phyloP scores from a whole-genome alignment of 768 basidiomycete genomes.

The Suillus spraguei region DNA sequence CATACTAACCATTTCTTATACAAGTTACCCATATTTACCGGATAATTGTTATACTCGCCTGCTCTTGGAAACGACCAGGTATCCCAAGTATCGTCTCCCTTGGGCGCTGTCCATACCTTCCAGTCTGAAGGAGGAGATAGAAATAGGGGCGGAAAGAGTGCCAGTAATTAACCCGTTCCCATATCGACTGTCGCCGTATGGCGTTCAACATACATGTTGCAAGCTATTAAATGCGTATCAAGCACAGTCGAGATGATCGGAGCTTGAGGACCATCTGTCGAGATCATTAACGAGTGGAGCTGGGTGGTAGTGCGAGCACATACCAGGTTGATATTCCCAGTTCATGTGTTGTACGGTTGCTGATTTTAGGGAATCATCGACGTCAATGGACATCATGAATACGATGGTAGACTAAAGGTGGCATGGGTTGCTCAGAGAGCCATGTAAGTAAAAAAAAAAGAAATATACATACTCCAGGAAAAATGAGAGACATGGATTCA shows the following conservation, averaged over 20 bases:
- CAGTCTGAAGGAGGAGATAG: neutral
- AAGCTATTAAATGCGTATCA: conserved; percentile 14
- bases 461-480: neutral
- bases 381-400: conserved; percentile 13
- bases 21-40: no score
- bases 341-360: conserved; percentile 2
- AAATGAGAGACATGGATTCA: neutral
- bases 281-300: neutral
- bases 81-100: conserved; percentile 5
- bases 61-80: conserved; percentile 9
- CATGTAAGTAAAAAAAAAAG: neutral
- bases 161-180: neutral
- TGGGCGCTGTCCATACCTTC: neutral
- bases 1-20: no score
- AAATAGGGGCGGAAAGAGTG: neutral
- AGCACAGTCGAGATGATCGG: conserved; percentile 4
- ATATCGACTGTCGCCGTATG: conserved; percentile 10
- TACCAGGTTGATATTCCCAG: neutral
- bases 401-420: conserved; percentile 4
- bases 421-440: neutral
- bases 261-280: neutral
- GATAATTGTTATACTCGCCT: no score
- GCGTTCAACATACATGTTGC: conserved; percentile 8
- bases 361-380: conserved; percentile 6
- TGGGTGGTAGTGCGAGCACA: conserved; percentile 5